phyloP scores from a whole-genome alignment of 495 filamentous ascomycete genomes.

The Thozetella sp. region DNA sequence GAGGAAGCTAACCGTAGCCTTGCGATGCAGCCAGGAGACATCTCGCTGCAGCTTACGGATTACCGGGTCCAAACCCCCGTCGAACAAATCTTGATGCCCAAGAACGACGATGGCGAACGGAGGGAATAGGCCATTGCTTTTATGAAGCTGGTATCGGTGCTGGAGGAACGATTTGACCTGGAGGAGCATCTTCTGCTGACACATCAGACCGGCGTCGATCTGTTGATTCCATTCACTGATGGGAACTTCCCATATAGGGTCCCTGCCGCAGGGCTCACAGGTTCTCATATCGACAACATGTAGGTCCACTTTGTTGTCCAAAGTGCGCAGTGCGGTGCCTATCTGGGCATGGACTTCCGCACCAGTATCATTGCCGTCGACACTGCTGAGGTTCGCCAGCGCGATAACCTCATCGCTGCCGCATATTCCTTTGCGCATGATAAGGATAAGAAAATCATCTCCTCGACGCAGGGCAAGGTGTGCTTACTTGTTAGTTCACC shows the following conservation, averaged over 20 bases:
- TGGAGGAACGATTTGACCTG: neutral
- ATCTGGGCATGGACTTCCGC: neutral
- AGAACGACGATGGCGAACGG: neutral
- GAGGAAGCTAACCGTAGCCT: too few relatives aligned
- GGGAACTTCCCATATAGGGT: neutral
- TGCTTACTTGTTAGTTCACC: too few relatives aligned
- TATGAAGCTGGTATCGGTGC: neutral
- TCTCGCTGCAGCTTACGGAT: neutral
- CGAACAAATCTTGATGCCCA: neutral
- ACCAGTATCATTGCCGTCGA: neutral
- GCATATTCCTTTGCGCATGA: too few relatives aligned
- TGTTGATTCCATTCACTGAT: neutral
- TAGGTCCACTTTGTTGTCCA: neutral
- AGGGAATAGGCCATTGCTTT: neutral
- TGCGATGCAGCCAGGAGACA: neutral
- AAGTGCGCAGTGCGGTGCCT: neutral
- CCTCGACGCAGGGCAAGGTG: too few relatives aligned
- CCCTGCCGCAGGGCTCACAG: neutral
- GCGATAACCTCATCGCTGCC: too few relatives aligned
- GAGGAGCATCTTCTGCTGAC: neutral
- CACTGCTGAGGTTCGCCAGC: neutral
- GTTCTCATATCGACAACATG: neutral
- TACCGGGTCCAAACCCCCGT: neutral
- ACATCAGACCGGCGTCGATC: neutral
- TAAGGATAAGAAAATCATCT: too few relatives aligned